Conservation (phyloP, 73 alveolate species). For the Paramecium sonneborni region DNA sequence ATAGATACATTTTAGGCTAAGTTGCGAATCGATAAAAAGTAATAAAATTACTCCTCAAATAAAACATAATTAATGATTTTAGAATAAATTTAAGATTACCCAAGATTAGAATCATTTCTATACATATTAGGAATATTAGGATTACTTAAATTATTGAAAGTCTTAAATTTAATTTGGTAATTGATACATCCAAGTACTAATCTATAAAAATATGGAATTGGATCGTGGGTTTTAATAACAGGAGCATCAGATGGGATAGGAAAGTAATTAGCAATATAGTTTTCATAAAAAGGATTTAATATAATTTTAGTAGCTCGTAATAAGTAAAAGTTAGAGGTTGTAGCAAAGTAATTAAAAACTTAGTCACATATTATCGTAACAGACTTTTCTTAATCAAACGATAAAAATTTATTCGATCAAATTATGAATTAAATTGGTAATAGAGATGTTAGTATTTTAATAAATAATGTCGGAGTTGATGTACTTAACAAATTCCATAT, state of each 20-base stretch:
- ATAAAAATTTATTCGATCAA: slow-evolving; percentile 21
- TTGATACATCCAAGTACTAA: not conserved
- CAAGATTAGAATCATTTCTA: not conserved
- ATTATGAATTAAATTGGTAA: slow-evolving; percentile 5
- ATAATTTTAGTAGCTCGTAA: slow-evolving; percentile 59
- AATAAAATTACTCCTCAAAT: not conserved
- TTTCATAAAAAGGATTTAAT: not conserved
- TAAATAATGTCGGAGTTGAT: slow-evolving; percentile 65
- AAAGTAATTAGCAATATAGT: slow-evolving; percentile 37
- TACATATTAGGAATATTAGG: not conserved
- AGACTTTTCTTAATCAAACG: slow-evolving; percentile 41
- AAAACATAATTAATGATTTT: not conserved
- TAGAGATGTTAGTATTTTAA: slow-evolving; percentile 33
- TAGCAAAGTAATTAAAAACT: not conserved
- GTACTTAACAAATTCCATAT: slow-evolving; percentile 31
- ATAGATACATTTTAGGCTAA: not conserved
- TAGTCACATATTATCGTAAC: slow-evolving; percentile 39
- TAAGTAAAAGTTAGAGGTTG: slow-evolving; percentile 36
- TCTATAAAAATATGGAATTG: slow-evolving; percentile 36
- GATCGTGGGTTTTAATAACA: slow-evolving; percentile 59
- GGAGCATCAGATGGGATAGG: slow-evolving; percentile 70
- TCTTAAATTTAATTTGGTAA: not conserved
- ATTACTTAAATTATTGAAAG: not conserved
- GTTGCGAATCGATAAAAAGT: not conserved
- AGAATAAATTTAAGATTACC: not conserved